A percentile compares a stretch with the other conserved stretches of the same genome.
Conservation (phyloP, 768 basidiomycete genomes). For the Leccinum broughii region DNA sequence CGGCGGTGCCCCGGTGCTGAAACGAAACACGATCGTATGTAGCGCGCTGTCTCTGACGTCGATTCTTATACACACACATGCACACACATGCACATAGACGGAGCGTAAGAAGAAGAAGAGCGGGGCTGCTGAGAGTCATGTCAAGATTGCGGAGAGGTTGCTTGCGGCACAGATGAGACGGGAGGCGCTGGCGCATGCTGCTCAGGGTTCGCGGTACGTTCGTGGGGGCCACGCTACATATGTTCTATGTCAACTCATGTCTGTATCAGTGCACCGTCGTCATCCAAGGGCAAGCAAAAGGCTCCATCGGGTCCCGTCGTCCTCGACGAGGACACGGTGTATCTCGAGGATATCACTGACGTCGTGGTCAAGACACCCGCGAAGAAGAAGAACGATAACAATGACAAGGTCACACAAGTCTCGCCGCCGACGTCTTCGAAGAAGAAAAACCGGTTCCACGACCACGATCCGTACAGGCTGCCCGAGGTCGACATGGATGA, state of each 20-base stretch:
- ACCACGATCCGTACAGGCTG: conserved; percentile 91
- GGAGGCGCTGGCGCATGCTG: conserved; percentile 74
- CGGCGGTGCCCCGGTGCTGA: conserved; percentile 90
- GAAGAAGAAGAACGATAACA: conserved; percentile 22
- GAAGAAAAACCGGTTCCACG: conserved; percentile 64
- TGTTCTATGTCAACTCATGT: neutral
- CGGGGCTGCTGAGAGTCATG: conserved; percentile 85
- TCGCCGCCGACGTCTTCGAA: conserved; percentile 47
- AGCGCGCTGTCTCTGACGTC: neutral
- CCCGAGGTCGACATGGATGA: conserved; percentile 78
- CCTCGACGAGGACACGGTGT: conserved; percentile 75
- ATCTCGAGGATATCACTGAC: conserved; percentile 81
- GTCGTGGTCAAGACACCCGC: conserved; percentile 54
- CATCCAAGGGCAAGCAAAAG: conserved; percentile 47
- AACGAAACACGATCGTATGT: conserved; percentile 84
- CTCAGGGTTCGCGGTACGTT: conserved; percentile 44
- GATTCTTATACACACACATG: neutral
- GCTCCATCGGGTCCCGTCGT: conserved; percentile 45
- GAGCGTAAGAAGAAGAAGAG: conserved; percentile 89
- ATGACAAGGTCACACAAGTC: conserved; percentile 17
- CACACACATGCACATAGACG: conserved; percentile 46
- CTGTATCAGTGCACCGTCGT: conserved; percentile 12
- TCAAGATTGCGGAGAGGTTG: conserved; percentile 85
- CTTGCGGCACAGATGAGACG: conserved; percentile 92
- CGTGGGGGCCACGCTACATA: neutral